Base-by-base conservation (phyloP, 2,329 filamentous ascomycete genomes). In the Colletotrichum acutatum region DNA sequence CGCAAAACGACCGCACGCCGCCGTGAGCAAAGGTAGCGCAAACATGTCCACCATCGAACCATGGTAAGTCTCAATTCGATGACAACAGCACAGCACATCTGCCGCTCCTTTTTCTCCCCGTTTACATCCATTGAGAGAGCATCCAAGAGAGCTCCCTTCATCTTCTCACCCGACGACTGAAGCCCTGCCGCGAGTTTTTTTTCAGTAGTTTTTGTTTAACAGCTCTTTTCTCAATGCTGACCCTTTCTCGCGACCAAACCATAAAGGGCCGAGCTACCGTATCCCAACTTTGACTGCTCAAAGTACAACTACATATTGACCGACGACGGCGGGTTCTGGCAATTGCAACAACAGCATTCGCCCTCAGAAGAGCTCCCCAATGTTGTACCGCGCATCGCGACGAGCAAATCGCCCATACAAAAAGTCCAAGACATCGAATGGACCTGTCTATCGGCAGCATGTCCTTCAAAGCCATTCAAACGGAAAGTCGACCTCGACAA, bases 401-500 rank as follows among this genome's bases (percentile, higher is more conserved):
- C 74, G 26, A 70, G 66, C 32, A 60, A 49, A 54, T 74, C 72
- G n/a, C 74, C 74, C 1, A 22, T 73, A 22, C 74, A 73, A 49
- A 72, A 65, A 32, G 11, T 54, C 28, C 69, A 72, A 46, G 68
- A 74, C 14, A 60, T 72, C 34, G 74, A 74, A 56, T 75, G 69
- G 60, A 74, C 74, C 5, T 88, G 86, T 77, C 78, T 83, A 14
- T 75, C 78, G 28, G 78, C 79, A 3, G 82, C 80, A 30, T 90
- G 88, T 79, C 79, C 78, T 28, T 79, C 82, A 24, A 83, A 83
- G 62, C 82, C 83, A 1, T 90, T 90, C 77, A 84, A 84, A 76
- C 85, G 89, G 46, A 83, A 84, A 64, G 87, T 88, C 14, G 89
- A 91, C 78, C 85, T 90, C 14, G 83, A 87, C 62, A 84, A 88